These are phyloP conservation scores for Yamadazyma aaseri DNA, from an alignment of 1,139 yeast species.

Conservation along the genomic window DNA sequence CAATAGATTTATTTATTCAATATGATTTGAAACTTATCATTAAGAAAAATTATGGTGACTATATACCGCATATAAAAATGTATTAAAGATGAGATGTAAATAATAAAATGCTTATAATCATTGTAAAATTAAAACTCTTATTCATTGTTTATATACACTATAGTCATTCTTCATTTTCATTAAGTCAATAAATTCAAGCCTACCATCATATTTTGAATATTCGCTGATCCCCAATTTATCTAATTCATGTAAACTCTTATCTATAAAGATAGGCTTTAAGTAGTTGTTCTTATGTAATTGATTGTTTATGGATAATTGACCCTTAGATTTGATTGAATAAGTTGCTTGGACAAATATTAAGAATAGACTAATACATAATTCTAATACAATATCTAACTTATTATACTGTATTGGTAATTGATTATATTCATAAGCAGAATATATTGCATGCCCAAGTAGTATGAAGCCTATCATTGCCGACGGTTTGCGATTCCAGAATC, in stretches of 20 bases:
- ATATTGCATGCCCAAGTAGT: constrained; percentile 46
- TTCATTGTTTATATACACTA: constrained; percentile 20
- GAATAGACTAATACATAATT: constrained; percentile 39
- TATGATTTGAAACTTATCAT: too few species aligned
- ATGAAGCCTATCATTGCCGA: constrained; percentile 29
- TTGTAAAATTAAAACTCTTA: too few species aligned
- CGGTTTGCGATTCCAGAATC: not conserved
- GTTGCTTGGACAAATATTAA: constrained; percentile 39
- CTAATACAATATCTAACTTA: constrained; percentile 37
- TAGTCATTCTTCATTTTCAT: constrained; percentile 39
- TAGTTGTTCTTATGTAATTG: constrained; percentile 22
- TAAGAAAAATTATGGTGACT: too few species aligned
- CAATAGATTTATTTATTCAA: constrained; percentile 9
- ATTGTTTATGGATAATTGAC: constrained; percentile 23
- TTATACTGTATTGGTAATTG: constrained; percentile 27
- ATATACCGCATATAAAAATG: too few species aligned
- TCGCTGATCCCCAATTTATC: constrained; percentile 46
- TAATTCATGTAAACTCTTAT: constrained; percentile 42
- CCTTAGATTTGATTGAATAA: constrained; percentile 23
- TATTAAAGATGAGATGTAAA: too few species aligned
- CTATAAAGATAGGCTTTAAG: constrained; percentile 48
- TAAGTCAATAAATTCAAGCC: constrained; percentile 48
- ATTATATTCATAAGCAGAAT: constrained; percentile 52
- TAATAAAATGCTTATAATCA: too few species aligned
- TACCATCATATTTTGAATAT: constrained; percentile 41